A percentile compares a stretch with the other conserved stretches of the same genome.
These are phyloP conservation scores for Neofusicoccum sp. DNA, from an alignment of 2,329 filamentous ascomycete genomes.

Conservation along the genomic window DNA sequence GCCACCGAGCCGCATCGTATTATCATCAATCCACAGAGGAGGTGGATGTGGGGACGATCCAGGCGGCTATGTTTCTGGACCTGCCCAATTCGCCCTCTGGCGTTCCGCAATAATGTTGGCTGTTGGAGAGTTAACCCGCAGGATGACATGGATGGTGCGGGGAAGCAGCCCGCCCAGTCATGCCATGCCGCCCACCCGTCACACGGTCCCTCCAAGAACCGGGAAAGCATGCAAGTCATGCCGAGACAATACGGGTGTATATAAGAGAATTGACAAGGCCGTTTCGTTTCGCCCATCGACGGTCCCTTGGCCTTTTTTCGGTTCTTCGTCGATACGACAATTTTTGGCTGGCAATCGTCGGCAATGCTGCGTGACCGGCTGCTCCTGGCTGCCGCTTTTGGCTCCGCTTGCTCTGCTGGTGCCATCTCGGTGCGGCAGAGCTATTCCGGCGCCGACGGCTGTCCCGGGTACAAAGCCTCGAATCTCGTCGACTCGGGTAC, in stretches of 20 bases:
- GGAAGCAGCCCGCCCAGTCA: slow-evolving; percentile 5
- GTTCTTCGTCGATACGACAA: not conserved
- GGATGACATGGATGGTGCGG: slow-evolving; percentile 15
- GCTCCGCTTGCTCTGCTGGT: not conserved
- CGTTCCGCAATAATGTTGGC: not conserved
- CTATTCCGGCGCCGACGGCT: slow-evolving; percentile 37
- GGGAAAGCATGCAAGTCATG: slow-evolving; percentile 12
- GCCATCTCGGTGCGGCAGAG: slow-evolving; percentile 8
- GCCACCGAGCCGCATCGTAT: not conserved
- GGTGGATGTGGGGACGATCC: not conserved
- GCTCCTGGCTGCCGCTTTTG: not conserved
- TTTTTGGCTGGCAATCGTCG: not conserved
- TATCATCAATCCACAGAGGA: not conserved
- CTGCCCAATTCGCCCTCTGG: slow-evolving; percentile 8
- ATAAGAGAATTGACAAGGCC: slow-evolving; percentile 11
- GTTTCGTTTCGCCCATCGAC: slow-evolving; percentile 4
- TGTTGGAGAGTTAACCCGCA: not conserved
- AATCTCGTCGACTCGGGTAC: slow-evolving; percentile 57
- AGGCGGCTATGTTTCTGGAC: not conserved
- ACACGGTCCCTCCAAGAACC: not conserved
- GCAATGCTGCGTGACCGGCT: slow-evolving; percentile 11
- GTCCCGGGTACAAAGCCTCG: slow-evolving; percentile 69
- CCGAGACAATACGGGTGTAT: not conserved
- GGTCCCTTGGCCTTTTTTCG: not conserved
- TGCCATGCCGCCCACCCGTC: not conserved